These are phyloP conservation scores for Hymenoscyphus occultus DNA, from an alignment of 2,329 filamentous ascomycete genomes.

Conservation along the genomic window DNA sequence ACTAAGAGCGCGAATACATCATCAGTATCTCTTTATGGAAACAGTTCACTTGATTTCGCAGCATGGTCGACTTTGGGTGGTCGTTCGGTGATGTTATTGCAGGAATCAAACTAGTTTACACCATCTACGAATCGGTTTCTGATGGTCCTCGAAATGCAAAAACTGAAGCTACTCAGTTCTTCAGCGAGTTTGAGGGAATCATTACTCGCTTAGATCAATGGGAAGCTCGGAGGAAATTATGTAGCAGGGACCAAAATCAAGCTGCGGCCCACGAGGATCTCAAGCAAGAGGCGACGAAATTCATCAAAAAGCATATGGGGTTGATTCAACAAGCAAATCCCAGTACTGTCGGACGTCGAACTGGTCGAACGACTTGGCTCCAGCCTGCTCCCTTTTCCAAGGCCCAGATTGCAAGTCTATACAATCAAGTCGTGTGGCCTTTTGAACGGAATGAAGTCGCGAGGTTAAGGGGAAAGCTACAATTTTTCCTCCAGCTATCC, in stretches of 20 bases:
- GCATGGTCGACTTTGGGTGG: constrained; percentile 38
- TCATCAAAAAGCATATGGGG: constrained; percentile 25
- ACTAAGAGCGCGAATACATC: not conserved
- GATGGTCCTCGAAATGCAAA: constrained; percentile 27
- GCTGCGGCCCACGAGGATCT: constrained; percentile 19
- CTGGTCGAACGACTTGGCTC: constrained; percentile 24
- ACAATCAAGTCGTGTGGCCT: constrained; percentile 25
- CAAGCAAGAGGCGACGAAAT: constrained; percentile 18
- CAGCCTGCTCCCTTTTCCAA: constrained; percentile 16
- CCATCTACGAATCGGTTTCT: constrained; percentile 23
- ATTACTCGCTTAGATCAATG: constrained; percentile 24
- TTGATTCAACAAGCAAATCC: constrained; percentile 27
- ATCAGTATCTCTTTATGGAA: not conserved
- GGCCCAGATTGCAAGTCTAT: constrained; percentile 20
- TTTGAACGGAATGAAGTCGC: constrained; percentile 21
- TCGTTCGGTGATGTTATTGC: constrained; percentile 37
- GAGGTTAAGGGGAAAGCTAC: constrained; percentile 23
- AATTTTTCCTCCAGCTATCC: constrained; percentile 25
- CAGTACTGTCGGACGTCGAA: constrained; percentile 14
- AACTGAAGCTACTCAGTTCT: constrained; percentile 25
- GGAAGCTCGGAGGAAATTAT: constrained; percentile 19
- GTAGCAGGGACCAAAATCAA: constrained; percentile 13
- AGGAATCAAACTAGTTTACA: constrained; percentile 29
- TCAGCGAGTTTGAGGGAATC: constrained; percentile 25
- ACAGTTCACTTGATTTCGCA: not conserved